A percentile compares a stretch with the other conserved stretches of the same genome.
These are phyloP conservation scores for Aspergillus candidus DNA, from an alignment of 2,329 filamentous ascomycete species.

Conservation along the genomic window DNA sequence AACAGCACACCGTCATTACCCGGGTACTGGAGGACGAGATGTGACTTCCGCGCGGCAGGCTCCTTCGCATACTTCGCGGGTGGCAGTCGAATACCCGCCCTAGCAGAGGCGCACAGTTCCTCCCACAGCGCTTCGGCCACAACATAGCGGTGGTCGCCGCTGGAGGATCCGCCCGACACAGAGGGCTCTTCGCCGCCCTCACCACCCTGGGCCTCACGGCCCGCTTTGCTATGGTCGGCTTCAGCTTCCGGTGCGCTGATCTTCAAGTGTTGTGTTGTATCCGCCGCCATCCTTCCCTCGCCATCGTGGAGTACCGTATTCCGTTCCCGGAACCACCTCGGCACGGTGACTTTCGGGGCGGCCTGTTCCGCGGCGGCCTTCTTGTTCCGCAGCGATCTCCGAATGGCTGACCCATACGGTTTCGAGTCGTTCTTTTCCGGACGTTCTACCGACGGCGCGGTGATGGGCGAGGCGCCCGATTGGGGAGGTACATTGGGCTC, in stretches of 20 bases:
- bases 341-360: constrained; percentile 22
- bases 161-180: constrained; percentile 11
- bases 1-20: constrained; percentile 49
- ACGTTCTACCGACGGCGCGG: constrained; percentile 12
- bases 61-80: constrained; percentile 37
- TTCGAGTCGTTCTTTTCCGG: constrained; percentile 19
- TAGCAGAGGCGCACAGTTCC: constrained; percentile 47
- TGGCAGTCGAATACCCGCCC: constrained; percentile 45
- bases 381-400: constrained; percentile 34
- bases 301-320: constrained; percentile 26
- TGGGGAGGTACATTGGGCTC: constrained; percentile 8
- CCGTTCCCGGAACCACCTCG: constrained; percentile 34
- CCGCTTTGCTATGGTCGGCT: constrained; percentile 9
- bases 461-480: constrained; percentile 9
- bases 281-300: constrained; percentile 7
- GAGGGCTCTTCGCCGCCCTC: constrained; percentile 20
- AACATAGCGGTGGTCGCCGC: constrained; percentile 29
- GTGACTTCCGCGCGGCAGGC: constrained; percentile 48
- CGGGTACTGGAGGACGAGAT: constrained; percentile 56
- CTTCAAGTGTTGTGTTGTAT: constrained; percentile 20
- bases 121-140: constrained; percentile 39
- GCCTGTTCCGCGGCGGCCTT: constrained; percentile 18
- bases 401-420: constrained; percentile 36
- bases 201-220: constrained; percentile 19
- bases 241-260: constrained; percentile 19